These are phyloP conservation scores for Pleurozium schreberi DNA, from an alignment of 225 moss, liverwort and hornwort genomes.

Conservation along the genomic window DNA sequence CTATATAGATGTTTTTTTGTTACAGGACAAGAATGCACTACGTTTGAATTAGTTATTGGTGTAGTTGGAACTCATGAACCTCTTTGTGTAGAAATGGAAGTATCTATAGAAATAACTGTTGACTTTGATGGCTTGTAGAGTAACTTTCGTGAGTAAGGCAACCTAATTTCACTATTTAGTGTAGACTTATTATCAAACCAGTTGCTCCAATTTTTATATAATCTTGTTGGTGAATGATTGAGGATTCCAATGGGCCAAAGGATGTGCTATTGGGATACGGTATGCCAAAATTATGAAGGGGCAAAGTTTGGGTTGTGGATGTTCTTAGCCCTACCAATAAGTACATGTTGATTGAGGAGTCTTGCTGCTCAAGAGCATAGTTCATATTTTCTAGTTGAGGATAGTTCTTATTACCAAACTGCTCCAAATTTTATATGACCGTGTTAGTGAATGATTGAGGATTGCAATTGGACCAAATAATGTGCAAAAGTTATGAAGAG, in stretches of 20 bases:
- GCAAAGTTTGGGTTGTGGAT: neutral
- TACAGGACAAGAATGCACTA: no score
- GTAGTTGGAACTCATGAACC: no score
- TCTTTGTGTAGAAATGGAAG: no score
- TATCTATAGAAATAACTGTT: no score
- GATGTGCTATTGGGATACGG: neutral
- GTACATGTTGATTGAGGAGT: neutral
- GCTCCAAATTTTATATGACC: neutral
- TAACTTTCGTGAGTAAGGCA: no score
- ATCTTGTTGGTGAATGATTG: neutral
- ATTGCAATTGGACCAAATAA: neutral
- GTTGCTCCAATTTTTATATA: neutral
- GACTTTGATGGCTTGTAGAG: no score
- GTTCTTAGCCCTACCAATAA: neutral
- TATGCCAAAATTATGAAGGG: neutral
- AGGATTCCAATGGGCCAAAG: neutral
- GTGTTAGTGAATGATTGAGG: neutral
- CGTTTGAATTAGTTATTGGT: no score
- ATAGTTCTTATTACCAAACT: neutral
- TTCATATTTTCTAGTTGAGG: neutral
- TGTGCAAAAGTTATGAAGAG: neutral
- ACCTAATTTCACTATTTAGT: no score
- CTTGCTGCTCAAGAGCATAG: neutral
- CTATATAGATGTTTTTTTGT: no score
- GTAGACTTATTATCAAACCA: neutral